Percentiles rank a stretch among this genome's conserved stretches.
These are phyloP conservation scores for Stromatinia cepivora DNA, from an alignment of 2,329 filamentous ascomycete genomes.

Conservation along the genomic window DNA sequence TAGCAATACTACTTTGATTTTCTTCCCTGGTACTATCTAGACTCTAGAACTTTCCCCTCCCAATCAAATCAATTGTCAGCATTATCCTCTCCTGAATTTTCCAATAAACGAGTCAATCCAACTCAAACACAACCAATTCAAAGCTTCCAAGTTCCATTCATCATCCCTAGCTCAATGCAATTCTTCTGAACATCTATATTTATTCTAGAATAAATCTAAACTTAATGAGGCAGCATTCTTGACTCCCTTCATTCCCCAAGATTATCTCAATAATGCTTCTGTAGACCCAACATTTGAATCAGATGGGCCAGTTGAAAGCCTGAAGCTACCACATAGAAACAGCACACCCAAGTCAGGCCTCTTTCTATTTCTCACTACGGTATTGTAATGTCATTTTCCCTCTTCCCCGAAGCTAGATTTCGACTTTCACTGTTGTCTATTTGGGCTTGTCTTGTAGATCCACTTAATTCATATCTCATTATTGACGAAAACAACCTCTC, in stretches of 20 bases:
- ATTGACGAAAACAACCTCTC: conserved; percentile 12
- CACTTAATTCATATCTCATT: background rate
- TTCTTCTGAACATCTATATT: background rate
- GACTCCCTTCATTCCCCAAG: background rate
- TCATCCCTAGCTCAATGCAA: background rate
- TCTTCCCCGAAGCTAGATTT: background rate
- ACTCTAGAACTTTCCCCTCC: conserved; percentile 17
- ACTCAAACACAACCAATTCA: background rate
- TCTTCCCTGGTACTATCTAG: background rate
- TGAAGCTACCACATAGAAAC: background rate
- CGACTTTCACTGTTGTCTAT: background rate
- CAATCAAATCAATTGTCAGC: conserved; percentile 11
- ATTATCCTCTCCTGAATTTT: conserved; percentile 4
- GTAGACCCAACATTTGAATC: background rate
- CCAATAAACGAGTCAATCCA: background rate
- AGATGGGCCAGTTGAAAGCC: background rate
- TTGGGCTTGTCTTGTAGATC: background rate
- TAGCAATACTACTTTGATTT: background rate
- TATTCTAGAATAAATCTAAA: conserved; percentile 1
- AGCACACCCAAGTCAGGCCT: background rate
- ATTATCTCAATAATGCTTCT: background rate
- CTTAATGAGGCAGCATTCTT: background rate
- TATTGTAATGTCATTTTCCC: background rate
- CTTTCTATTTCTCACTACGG: background rate
- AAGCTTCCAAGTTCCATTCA: background rate